phyloP scores from a whole-genome alignment of 2,329 filamentous ascomycete genomes.

The Aspergillus alliaceus region DNA sequence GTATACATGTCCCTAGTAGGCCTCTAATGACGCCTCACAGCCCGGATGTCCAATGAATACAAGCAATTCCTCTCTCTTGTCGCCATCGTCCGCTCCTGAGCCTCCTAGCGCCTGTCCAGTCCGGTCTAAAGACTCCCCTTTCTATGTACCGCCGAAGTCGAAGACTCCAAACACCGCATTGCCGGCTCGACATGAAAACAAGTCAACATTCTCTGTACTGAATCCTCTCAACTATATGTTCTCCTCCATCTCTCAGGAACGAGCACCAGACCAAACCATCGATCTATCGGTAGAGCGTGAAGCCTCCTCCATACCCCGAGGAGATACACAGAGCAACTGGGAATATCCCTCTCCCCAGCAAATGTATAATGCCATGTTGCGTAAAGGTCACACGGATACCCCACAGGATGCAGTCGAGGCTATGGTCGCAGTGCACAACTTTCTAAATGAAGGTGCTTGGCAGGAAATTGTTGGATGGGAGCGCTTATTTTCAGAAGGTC shows the following conservation, averaged over 20 bases:
- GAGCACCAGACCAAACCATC: constrained; percentile 69
- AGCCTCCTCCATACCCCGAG: constrained; percentile 85
- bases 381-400: constrained; percentile 94
- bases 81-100: constrained; percentile 28
- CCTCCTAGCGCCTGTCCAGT: constrained; percentile 45
- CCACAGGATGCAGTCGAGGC: constrained; percentile 89
- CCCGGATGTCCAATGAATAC: constrained; percentile 71
- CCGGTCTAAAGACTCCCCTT: constrained; percentile 51
- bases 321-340: constrained; percentile 75
- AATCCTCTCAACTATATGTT: constrained; percentile 97
- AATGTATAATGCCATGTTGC: constrained; percentile 97
- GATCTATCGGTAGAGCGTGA: constrained; percentile 79
- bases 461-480: constrained; percentile 94
- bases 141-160: constrained; percentile 39
- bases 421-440: constrained; percentile 98
- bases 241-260: constrained; percentile 75
- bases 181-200: constrained; percentile 28
- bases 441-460: constrained; percentile 97
- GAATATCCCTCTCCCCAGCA: constrained; percentile 98
- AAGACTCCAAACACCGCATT: constrained; percentile 31
- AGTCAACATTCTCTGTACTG: constrained; percentile 62
- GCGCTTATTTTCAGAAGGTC: constrained; percentile 73
- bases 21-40: constrained; percentile 42
- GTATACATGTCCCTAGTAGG: neutral
- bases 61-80: constrained; percentile 32